These are phyloP conservation scores for Solanum phureja DNA, from an alignment of 257 asterid species.

Conservation along the genomic window DNA sequence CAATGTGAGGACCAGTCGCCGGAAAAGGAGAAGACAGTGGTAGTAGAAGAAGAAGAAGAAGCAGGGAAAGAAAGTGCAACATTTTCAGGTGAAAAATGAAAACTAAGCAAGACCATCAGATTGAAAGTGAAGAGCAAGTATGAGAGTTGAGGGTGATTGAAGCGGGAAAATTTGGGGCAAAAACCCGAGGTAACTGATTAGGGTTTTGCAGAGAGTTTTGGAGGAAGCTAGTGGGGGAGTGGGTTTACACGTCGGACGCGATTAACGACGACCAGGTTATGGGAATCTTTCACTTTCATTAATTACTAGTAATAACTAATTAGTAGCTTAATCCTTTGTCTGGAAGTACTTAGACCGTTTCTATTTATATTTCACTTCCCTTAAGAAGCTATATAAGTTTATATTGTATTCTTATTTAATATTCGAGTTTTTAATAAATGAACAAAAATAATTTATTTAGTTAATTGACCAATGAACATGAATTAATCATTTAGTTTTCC, in stretches of 20 bases:
- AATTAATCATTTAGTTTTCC: no score
- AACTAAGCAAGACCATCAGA: neutral
- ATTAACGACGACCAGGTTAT: neutral
- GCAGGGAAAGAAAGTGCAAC: neutral
- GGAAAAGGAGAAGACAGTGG: neutral
- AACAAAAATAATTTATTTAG: no score
- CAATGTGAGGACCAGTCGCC: slow-evolving; percentile 72
- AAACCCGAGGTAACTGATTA: neutral
- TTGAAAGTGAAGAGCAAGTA: neutral
- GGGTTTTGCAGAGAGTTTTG: neutral
- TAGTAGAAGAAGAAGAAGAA: neutral
- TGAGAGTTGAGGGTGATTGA: neutral
- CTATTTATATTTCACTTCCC: no score
- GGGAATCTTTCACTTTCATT: neutral
- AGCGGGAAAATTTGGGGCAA: neutral
- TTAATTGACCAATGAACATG: no score
- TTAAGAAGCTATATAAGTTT: no score
- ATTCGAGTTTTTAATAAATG: no score
- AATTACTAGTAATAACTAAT: no score
- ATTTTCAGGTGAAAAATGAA: neutral
- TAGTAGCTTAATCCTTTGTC: no score
- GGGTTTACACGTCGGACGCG: neutral
- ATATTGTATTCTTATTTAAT: no score
- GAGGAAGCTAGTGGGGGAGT: neutral
- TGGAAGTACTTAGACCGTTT: no score